Evolutionary conservation across 345 rosid species (phyloP).

Genomic region (Eucalyptus globulus): DNA sequence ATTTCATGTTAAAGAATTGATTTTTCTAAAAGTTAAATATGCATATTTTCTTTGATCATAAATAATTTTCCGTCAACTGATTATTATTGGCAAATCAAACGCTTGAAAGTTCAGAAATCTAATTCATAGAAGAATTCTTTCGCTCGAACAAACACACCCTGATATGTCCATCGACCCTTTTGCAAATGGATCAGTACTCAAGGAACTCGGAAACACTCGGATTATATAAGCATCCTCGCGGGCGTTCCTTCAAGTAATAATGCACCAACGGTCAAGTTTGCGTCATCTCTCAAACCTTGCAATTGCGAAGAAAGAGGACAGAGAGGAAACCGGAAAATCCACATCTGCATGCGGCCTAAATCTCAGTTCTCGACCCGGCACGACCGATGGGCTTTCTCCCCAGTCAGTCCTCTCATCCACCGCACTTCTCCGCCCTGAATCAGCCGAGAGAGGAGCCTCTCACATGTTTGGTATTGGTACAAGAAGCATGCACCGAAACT

Average conservation of each 20-base stretch:
- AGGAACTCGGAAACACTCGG: neutral
- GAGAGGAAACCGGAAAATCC: neutral
- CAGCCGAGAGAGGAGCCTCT: neutral
- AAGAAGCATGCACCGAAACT: neutral
- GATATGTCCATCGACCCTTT: neutral
- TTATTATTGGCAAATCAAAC: fast-evolving
- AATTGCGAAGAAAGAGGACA: neutral
- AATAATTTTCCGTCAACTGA: fast-evolving
- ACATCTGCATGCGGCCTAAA: neutral
- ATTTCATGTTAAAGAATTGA: neutral
- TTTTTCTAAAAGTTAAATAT: neutral
- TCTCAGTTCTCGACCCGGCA: neutral
- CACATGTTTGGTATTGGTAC: neutral
- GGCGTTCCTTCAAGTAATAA: neutral
- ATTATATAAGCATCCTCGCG: neutral
- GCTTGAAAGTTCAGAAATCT: fast-evolving
- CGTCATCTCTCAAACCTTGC: neutral
- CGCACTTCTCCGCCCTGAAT: neutral
- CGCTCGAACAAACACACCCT: neutral
- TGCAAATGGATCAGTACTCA: neutral
- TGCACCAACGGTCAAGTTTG: neutral
- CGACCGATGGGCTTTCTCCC: neutral
- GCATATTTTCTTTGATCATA: neutral
- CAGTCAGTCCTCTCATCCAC: neutral
- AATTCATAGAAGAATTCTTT: neutral